Evolutionary conservation across 192 early-diverging fungal genomes (phyloP).

Genomic region (Coemansia sp.): DNA sequence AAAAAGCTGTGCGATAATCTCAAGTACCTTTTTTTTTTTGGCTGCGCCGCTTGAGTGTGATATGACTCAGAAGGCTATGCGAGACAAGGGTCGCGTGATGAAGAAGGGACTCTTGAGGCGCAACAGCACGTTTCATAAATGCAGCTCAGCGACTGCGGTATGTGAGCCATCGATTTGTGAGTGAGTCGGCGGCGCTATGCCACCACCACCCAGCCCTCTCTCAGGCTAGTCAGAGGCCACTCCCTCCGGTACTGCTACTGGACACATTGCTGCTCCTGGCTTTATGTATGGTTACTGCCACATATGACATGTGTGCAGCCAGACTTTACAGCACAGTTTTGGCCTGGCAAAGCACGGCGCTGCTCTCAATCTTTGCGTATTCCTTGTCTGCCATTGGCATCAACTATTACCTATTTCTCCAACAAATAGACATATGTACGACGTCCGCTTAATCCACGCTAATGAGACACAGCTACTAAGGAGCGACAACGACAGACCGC

Average conservation of each 20-base stretch:
- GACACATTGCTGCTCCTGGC: not conserved
- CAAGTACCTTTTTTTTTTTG: not conserved
- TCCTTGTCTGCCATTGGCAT: not conserved
- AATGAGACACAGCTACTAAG: constrained; percentile 12
- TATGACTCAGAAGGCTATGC: not conserved
- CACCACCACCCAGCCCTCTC: not conserved
- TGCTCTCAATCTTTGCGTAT: not conserved
- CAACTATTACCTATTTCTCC: not conserved
- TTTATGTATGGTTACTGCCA: constrained; percentile 3
- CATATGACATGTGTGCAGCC: not conserved
- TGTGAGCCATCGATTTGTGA: not conserved
- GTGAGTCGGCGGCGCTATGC: not conserved
- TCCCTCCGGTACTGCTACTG: constrained; percentile 1
- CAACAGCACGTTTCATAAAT: not conserved
- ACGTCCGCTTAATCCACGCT: constrained; percentile 38
- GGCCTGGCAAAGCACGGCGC: not conserved
- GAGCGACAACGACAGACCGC: not conserved
- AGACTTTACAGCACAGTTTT: not conserved
- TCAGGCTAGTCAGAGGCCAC: not conserved
- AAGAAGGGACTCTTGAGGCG: not conserved
- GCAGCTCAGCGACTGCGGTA: not conserved
- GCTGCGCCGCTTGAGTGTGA: not conserved
- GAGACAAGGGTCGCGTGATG: not conserved
- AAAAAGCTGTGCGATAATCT: not conserved
- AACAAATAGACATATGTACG: constrained; percentile 27